Conservation (phyloP, 495 filamentous ascomycete species). For the Staphylotrichum tortipilum region DNA sequence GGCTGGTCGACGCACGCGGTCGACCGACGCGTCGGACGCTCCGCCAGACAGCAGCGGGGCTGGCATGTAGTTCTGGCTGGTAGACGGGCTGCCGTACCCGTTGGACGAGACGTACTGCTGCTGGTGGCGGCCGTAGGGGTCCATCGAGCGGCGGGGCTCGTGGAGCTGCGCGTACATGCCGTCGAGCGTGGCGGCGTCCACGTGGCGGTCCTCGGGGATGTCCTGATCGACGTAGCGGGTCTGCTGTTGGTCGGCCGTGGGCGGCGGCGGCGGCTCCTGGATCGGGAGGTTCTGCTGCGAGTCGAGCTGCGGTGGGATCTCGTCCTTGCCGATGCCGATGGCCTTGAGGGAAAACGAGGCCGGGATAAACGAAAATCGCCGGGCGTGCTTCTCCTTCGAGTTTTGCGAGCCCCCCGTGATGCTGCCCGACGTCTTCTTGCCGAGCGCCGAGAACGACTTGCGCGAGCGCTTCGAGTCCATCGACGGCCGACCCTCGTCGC, state of each 20-base stretch:
- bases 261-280: constrained; percentile 41
- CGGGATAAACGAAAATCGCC: constrained; percentile 77
- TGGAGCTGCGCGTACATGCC: constrained; percentile 36
- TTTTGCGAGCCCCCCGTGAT: constrained; percentile 43
- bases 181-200: constrained; percentile 27
- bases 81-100: constrained; percentile 1
- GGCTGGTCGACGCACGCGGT: constrained; percentile 2
- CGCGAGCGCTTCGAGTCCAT: constrained; percentile 63
- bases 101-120: constrained; percentile 22
- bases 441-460: constrained; percentile 65
- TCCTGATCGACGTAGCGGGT: constrained; percentile 30
- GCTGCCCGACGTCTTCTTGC: constrained; percentile 59
- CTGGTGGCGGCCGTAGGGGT: constrained; percentile 17
- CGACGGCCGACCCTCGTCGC: constrained; percentile 55
- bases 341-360: constrained; percentile 61
- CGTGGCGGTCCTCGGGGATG: constrained; percentile 20
- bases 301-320: constrained; percentile 27
- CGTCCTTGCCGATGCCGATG: constrained; percentile 43
- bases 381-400: constrained; percentile 45
- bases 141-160: constrained; percentile 17
- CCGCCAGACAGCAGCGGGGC: not conserved
- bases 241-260: constrained; percentile 30
- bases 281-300: constrained; percentile 41
- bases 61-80: constrained; percentile 6
- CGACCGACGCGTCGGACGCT: constrained; percentile 5